Percentiles rank a stretch among this genome's conserved stretches.
Evolutionary conservation across 2,329 filamentous ascomycete genomes (phyloP).

Genomic region (Penicillium sp.): DNA sequence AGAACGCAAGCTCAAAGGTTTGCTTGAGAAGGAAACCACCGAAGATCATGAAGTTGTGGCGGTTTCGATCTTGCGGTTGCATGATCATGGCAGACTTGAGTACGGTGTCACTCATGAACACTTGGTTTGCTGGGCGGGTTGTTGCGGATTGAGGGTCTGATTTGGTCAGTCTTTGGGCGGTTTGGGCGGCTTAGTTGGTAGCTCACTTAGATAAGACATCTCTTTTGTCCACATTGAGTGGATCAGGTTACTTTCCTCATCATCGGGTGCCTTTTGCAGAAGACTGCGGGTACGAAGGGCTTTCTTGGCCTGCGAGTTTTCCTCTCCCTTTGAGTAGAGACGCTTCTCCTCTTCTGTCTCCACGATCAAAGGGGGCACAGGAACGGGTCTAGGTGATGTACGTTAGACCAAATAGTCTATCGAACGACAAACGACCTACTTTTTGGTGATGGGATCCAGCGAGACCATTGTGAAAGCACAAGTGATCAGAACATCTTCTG

Average conservation of each 20-base stretch:
- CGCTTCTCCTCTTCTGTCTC: conserved; percentile 67
- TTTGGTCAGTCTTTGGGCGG: conserved; percentile 1
- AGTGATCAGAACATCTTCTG: conserved; percentile 68
- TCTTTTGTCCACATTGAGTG: conserved; percentile 74
- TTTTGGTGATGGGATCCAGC: conserved; percentile 68
- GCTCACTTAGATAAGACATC: conserved; percentile 60
- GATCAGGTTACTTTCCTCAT: conserved; percentile 70
- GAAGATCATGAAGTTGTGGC: conserved; percentile 78
- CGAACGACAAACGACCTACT: conserved; percentile 38
- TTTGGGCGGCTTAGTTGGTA: background rate
- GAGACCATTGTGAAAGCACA: conserved; percentile 79
- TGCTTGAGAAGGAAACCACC: conserved; percentile 74
- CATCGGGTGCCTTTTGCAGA: conserved; percentile 68
- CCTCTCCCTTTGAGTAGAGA: conserved; percentile 64
- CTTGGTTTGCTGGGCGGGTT: conserved; percentile 58
- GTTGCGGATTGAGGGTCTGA: conserved; percentile 57
- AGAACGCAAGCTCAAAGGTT: conserved; percentile 76
- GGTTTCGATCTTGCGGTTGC: conserved; percentile 71
- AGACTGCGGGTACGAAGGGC: conserved; percentile 61
- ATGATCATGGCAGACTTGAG: conserved; percentile 71
- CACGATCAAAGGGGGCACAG: conserved; percentile 62
- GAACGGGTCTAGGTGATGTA: conserved; percentile 53
- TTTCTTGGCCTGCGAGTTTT: conserved; percentile 69
- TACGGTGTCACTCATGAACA: conserved; percentile 64
- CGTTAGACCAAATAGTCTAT: conserved; percentile 7